phyloP scores from a whole-genome alignment of 1,284 basidiomycete genomes.

The Pterula multifida region DNA sequence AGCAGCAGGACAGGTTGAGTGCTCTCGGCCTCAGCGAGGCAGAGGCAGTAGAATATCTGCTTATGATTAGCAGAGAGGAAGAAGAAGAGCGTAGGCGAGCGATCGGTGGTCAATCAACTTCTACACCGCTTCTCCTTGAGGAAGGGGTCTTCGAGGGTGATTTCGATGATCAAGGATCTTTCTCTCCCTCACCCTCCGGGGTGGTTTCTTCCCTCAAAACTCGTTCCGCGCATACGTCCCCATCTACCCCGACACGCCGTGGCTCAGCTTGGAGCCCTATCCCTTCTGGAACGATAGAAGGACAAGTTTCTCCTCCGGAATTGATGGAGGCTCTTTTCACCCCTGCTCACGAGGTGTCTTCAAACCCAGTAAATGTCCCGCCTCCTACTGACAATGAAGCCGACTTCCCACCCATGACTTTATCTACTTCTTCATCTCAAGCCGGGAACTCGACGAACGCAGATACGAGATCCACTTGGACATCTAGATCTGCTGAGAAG shows the following conservation, averaged over 20 bases:
- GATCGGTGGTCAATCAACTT: neutral
- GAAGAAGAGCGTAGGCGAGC: constrained; percentile 12
- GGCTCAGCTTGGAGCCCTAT: neutral
- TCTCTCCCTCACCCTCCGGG: constrained; percentile 12
- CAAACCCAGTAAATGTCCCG: constrained; percentile 5
- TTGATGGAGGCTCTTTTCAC: constrained; percentile 28
- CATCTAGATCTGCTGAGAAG: neutral
- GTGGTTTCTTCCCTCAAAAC: constrained; percentile 10
- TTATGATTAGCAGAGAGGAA: constrained; percentile 82
- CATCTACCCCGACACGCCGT: neutral
- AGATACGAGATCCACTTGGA: neutral
- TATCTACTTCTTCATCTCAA: neutral
- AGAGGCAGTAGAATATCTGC: constrained; percentile 71
- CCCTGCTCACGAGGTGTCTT: constrained; percentile 2
- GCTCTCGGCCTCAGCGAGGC: constrained; percentile 64
- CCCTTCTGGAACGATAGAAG: neutral
- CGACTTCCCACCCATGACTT: constrained; percentile 16
- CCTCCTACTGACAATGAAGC: constrained; percentile 11
- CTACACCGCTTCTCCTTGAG: constrained; percentile 15
- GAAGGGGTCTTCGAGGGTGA: constrained; percentile 49
- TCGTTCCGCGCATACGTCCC: constrained; percentile 2
- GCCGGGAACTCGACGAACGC: neutral
- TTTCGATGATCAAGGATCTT: constrained; percentile 33
- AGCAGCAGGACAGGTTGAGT: constrained; percentile 43
- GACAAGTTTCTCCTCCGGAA: constrained; percentile 18